Evolutionary conservation across 441 rosid species (phyloP).

Genomic region (Populus hybrid): DNA sequence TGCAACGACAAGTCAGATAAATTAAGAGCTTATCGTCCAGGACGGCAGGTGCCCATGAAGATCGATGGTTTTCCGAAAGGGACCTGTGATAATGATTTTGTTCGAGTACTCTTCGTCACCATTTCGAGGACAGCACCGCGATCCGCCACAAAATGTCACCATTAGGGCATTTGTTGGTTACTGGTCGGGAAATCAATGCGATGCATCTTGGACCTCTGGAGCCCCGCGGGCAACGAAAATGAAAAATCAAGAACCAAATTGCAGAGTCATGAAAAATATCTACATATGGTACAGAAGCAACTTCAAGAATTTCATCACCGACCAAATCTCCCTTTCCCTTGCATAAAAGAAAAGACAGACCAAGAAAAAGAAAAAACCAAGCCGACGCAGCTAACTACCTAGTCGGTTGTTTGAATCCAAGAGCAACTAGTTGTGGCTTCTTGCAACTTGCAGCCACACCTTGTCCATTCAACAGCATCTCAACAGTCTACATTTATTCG

Average conservation of each 20-base stretch:
- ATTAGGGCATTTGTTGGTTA: neutral
- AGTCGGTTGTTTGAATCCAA: neutral
- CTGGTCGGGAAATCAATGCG: neutral
- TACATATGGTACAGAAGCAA: neutral
- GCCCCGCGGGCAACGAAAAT: neutral
- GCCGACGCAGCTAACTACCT: constrained; percentile 1
- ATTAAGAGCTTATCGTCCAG: neutral
- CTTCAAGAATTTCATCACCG: constrained; percentile 3
- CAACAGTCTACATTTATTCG: constrained; percentile 32
- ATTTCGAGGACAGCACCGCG: neutral
- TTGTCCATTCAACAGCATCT: constrained; percentile 37
- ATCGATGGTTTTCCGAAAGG: neutral
- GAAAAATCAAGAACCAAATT: neutral
- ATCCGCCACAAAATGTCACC: neutral
- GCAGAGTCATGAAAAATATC: neutral
- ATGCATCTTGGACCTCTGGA: neutral
- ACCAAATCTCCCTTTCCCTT: neutral
- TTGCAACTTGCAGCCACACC: constrained; percentile 33
- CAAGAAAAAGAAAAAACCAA: neutral
- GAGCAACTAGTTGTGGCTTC: constrained; percentile 11
- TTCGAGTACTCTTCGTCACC: neutral
- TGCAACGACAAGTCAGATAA: neutral
- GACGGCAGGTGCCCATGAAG: neutral
- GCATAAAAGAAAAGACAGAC: neutral
- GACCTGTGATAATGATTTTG: neutral